Evolutionary conservation across 306 rosid genomes (phyloP).

Genomic region (Rubus idaeus): DNA sequence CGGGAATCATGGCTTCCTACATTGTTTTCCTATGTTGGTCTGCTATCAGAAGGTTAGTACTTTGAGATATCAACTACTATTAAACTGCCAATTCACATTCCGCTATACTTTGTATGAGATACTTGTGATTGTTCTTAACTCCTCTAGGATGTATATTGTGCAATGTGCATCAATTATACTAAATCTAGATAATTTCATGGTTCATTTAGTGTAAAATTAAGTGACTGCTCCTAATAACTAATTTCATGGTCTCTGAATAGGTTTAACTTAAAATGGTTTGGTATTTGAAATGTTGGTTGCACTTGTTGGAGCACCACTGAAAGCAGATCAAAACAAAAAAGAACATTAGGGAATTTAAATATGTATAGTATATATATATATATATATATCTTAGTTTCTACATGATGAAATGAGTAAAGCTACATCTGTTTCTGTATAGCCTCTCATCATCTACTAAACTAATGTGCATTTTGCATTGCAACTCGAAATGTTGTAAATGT

Average conservation of each 20-base stretch:
- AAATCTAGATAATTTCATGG: not conserved
- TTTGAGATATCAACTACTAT: not conserved
- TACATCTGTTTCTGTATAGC: not conserved
- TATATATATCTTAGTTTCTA: not conserved
- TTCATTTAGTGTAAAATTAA: not conserved
- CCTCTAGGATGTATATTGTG: not conserved
- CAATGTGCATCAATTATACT: not conserved
- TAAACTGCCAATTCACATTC: not conserved
- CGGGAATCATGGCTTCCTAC: conserved; percentile 91
- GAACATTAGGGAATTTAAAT: not conserved
- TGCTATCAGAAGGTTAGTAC: conserved; percentile 74
- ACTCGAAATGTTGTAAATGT: not conserved
- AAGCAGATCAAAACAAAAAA: not conserved
- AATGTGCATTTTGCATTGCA: not conserved
- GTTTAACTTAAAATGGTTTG: not conserved
- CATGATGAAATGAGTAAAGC: not conserved
- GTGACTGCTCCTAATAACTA: too few relatives aligned
- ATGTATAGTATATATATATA: not conserved
- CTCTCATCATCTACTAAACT: not conserved
- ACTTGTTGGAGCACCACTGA: not conserved
- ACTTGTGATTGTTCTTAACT: not conserved
- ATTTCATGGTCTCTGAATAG: not conserved
- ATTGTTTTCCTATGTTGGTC: conserved; percentile 84
- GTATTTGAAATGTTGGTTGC: not conserved
- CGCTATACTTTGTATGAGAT: not conserved